Evolutionary conservation across 2,329 filamentous ascomycete genomes (phyloP).

Genomic region (Botrytis porri): DNA sequence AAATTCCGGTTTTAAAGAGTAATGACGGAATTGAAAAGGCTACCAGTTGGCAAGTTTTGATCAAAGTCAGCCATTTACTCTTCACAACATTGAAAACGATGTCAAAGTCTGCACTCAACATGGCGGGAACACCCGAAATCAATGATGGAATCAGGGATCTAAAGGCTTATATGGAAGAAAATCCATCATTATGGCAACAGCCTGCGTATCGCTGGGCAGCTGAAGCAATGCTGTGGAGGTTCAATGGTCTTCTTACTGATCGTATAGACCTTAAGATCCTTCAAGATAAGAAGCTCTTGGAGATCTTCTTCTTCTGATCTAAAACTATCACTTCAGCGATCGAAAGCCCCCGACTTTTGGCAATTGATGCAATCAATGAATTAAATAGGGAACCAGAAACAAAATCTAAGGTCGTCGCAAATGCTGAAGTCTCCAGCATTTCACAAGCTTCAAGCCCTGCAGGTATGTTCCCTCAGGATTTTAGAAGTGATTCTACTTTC

Average conservation of each 20-base stretch:
- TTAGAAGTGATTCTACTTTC: neutral
- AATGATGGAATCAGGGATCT: rapidly evolving
- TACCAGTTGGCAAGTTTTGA: neutral
- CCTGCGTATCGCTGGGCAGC: neutral
- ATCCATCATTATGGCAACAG: neutral
- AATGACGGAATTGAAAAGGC: too few relatives aligned
- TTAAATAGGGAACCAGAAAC: neutral
- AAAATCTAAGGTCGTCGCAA: neutral
- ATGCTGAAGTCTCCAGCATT: neutral
- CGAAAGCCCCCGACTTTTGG: neutral
- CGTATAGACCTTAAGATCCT: neutral
- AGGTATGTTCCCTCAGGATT: neutral
- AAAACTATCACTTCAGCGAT: neutral
- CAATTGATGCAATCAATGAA: neutral
- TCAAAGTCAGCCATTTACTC: too few relatives aligned
- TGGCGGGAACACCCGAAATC: neutral
- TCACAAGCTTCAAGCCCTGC: neutral
- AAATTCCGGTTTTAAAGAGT: neutral
- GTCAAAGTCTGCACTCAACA: neutral
- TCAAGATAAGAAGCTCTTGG: neutral
- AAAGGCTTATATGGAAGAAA: neutral
- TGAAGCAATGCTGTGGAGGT: neutral
- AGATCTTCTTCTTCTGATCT: neutral
- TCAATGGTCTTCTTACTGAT: neutral
- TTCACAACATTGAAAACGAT: neutral